Percentiles rank a stretch among this genome's conserved stretches.
These are phyloP conservation scores for Globisporangium irregulare DNA, from an alignment of 352 stramenopile species.

Conservation along the genomic window DNA sequence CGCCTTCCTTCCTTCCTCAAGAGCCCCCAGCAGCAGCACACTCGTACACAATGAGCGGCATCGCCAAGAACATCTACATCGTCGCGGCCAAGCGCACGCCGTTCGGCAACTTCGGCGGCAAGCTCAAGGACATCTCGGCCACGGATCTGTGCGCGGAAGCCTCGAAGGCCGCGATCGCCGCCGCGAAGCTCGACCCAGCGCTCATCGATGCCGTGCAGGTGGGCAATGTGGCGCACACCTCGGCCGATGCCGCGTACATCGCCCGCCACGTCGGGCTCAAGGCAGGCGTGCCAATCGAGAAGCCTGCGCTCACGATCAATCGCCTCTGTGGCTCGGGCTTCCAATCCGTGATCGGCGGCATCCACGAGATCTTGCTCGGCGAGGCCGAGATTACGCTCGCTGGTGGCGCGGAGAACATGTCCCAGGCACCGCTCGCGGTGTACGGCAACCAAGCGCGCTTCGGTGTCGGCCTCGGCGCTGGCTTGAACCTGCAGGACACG, in stretches of 20 bases:
- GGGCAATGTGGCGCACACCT: slow-evolving; percentile 96
- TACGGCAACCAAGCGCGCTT: slow-evolving; percentile 92
- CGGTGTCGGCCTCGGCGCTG: slow-evolving; percentile 90
- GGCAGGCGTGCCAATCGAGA: slow-evolving; percentile 82
- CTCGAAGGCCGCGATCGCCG: slow-evolving; percentile 81
- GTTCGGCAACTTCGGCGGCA: slow-evolving; percentile 94
- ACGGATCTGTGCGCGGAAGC: slow-evolving; percentile 90
- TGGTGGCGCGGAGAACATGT: slow-evolving; percentile 96
- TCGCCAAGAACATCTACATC: slow-evolving; percentile 91
- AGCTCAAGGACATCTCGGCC: slow-evolving; percentile 90
- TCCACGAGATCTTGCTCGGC: slow-evolving; percentile 90
- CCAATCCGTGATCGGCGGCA: slow-evolving; percentile 92
- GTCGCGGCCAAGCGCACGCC: slow-evolving; percentile 95
- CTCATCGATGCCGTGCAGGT: slow-evolving; percentile 93
- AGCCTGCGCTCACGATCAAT: slow-evolving; percentile 96
- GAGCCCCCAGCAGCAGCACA: not conserved
- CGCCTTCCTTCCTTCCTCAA: not conserved
- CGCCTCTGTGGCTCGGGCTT: slow-evolving; percentile 97
- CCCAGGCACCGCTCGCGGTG: slow-evolving; percentile 89
- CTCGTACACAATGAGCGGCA: slow-evolving; percentile 25
- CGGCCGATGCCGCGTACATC: slow-evolving; percentile 92
- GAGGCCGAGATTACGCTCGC: slow-evolving; percentile 90
- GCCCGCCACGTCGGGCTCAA: slow-evolving; percentile 94
- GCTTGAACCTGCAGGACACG: slow-evolving; percentile 93
- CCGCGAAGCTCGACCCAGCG: slow-evolving; percentile 79